Percentiles rank a stretch among this genome's conserved stretches.
Conservation (phyloP, 805 yeast genomes). For the Hanseniaspora thailandica region DNA sequence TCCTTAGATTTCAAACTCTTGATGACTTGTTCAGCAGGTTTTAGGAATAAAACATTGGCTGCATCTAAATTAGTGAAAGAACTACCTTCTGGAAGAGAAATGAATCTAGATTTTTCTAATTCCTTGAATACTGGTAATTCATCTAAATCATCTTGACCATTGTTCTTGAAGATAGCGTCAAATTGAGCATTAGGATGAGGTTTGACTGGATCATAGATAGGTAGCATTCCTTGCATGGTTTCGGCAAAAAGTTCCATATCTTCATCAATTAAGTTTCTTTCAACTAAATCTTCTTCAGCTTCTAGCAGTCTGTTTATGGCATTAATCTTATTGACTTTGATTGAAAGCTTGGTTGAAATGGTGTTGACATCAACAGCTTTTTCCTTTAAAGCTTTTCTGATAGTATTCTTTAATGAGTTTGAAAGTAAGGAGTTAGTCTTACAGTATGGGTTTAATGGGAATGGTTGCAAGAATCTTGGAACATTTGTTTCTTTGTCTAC, state of each 20-base stretch:
- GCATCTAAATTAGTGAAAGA: conserved; percentile 96
- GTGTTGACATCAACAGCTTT: conserved; percentile 52
- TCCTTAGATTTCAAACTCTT: conserved; percentile 48
- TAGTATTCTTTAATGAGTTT: conserved; percentile 45
- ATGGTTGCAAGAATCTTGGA: conserved; percentile 49
- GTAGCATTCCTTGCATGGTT: conserved; percentile 70
- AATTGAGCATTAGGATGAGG: conserved; percentile 17
- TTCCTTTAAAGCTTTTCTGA: conserved; percentile 44
- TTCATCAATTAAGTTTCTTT: conserved; percentile 36
- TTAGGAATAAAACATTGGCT: conserved; percentile 66
- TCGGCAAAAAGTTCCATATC: conserved; percentile 51
- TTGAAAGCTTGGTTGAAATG: conserved; percentile 64
- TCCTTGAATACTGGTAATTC: conserved; percentile 86
- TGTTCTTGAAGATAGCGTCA: background rate
- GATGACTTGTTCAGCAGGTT: conserved; percentile 76
- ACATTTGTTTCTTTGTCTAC: conserved; percentile 15
- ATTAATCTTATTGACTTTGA: conserved; percentile 76
- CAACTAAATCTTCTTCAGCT: conserved; percentile 52
- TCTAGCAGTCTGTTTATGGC: conserved; percentile 64
- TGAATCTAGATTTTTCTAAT: conserved; percentile 68
- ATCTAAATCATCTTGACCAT: conserved; percentile 59
- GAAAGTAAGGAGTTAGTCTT: conserved; percentile 54
- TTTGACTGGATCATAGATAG: conserved; percentile 42
- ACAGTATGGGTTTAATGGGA: conserved; percentile 63
- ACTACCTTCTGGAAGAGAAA: conserved; percentile 85